Evolutionary conservation across 345 rosid genomes (phyloP), one percentile per base, ranked within the genome.

Genomic region (Xanthoceras sorbifolium): DNA sequence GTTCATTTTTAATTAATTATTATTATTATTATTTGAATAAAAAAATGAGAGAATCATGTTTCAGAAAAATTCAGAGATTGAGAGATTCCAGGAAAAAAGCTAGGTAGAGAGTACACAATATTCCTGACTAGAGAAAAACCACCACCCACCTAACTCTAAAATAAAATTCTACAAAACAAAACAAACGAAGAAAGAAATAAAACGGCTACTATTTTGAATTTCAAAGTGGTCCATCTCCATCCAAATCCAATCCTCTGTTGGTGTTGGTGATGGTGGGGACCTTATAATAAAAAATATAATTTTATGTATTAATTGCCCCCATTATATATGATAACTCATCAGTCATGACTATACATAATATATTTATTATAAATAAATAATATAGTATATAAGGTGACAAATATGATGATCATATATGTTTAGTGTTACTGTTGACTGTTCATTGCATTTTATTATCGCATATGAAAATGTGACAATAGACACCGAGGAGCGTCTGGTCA

Each of bases 91-190:
- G n/a, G n/a, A n/a, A n/a, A n/a, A n/a, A n/a, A n/a, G n/a, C n/a
- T n/a, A n/a, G n/a, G n/a, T n/a, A n/a, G n/a, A n/a, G 4, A 28
- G 79, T 50, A 38, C 77, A 65, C 18, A 29, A 79, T 81, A 81
- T 85, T 83, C 88, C 88, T 81, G 87, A 85, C 82, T 1, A 8
- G 12, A 57, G 12, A 3, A 57, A n/a, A 57, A 25, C 76, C 55
- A 48, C 3, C 23, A 36, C 9, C 32, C 76, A 60, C 81, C 73
- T 46, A 60, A 23, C 83, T 67, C 76, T 67, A 38, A 77, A 75
- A 42, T 54, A 80, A 79, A 52, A 79, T 62, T 75, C 69, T 48
- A 20, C 26, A 20, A 9, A 52, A 4, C 6, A 3, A 44, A 63
- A 64, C 7, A 63, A 18, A 23, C 32, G 34, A 23, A 29, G 34